Evolutionary conservation across 2,329 filamentous ascomycete genomes (phyloP), one percentile per base, ranked within the genome.

Genomic region (Clonostachys sp.): DNA sequence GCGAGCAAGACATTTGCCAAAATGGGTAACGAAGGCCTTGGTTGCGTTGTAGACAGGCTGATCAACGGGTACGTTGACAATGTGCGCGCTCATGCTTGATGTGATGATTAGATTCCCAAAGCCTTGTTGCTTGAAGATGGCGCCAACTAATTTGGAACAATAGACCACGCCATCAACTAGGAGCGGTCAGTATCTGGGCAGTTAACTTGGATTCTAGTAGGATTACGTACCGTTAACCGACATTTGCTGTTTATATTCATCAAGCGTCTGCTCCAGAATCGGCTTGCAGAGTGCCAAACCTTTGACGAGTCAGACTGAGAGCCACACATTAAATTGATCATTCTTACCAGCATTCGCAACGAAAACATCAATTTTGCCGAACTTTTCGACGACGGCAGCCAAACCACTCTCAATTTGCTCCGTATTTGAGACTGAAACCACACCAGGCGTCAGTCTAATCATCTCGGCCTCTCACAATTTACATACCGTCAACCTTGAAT

Each of bases 41-140:
- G 71, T 74, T 8, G 69, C 70, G 51, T 82, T 82, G 60, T 81
- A 82, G 12, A 77, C 72, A 2, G 77, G 72, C 55, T 81, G 78
- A 42, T 79, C 74, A 13, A 70, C 61, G 2, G 74, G 75, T 2
- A 76, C 73, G 46, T 77, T 78, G 53, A 77, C 75, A 40, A 77
- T 70, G 48, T 72, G 67, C 1, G 57, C 74, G 45, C 68, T 74
- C 66, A 78, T 77, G 46, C 67, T 72, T 0, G 70, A 71, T 3
- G 73, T 77, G 53, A 79, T 74, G 55, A 81, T 77, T 34, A 80
- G 62, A 56, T 72, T 75, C 38, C 73, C 73, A 6, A 63, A 68
- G 41, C 65, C 63, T 42, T 73, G 70, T 10, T 48, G 48, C 20
- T 64, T 55, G 59, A 73, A 73, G 2, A 71, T 52, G 35, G 65